Percentiles rank a stretch among this genome's conserved stretches.
These are phyloP conservation scores for Phytopythium boreale DNA, from an alignment of 352 stramenopile genomes.

Conservation along the genomic window DNA sequence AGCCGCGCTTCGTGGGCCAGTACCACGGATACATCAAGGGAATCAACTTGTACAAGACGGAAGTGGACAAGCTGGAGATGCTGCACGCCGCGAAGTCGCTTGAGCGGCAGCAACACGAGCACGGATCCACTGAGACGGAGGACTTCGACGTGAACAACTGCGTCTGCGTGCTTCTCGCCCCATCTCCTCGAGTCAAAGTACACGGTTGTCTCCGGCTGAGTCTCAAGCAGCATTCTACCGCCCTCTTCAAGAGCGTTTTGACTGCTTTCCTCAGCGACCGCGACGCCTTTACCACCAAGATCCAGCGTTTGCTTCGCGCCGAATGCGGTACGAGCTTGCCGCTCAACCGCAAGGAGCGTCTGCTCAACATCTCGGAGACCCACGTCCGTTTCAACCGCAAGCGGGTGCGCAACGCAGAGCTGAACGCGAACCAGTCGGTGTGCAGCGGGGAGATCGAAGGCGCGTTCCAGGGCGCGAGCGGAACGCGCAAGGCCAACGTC, in stretches of 20 bases:
- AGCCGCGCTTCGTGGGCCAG: slow-evolving; percentile 53
- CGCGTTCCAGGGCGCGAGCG: slow-evolving; percentile 6
- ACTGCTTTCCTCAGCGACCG: slow-evolving; percentile 13
- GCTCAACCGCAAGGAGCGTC: slow-evolving; percentile 37
- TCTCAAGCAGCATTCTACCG: slow-evolving; percentile 13
- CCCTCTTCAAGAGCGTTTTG: slow-evolving; percentile 36
- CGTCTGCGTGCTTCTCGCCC: slow-evolving; percentile 47
- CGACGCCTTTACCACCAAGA: slow-evolving; percentile 12
- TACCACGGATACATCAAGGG: slow-evolving; percentile 55
- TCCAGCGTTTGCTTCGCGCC: slow-evolving; percentile 41
- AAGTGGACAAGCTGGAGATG: slow-evolving; percentile 27
- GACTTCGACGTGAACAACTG: slow-evolving; percentile 34
- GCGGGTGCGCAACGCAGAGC: slow-evolving; percentile 12
- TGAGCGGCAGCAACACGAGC: background rate
- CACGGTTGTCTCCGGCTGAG: slow-evolving; percentile 31
- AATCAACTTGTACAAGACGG: slow-evolving; percentile 19
- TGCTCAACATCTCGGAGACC: slow-evolving; percentile 30
- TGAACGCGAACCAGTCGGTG: slow-evolving; percentile 16
- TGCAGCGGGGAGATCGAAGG: slow-evolving; percentile 11
- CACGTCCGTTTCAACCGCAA: slow-evolving; percentile 26
- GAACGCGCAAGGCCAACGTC: slow-evolving; percentile 2
- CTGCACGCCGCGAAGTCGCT: slow-evolving; percentile 20
- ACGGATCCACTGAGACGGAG: background rate
- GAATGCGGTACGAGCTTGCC: slow-evolving; percentile 29
- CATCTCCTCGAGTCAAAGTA: slow-evolving; percentile 38